Base-by-base conservation (phyloP, 2,329 filamentous ascomycete species). In the Penicillium paneum region DNA sequence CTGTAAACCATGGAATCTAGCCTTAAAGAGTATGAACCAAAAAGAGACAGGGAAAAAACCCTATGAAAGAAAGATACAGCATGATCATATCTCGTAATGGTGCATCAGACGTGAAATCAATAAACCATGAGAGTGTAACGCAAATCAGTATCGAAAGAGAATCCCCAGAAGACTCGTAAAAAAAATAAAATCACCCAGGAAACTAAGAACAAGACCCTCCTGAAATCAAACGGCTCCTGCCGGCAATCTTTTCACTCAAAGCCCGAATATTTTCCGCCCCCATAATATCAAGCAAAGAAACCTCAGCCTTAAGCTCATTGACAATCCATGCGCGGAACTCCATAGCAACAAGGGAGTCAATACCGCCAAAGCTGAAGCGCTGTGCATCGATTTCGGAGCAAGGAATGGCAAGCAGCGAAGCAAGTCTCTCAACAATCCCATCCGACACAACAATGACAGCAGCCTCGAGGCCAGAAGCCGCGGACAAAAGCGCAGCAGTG, bases 261-360 rank as follows among this genome's bases (percentile, higher is more conserved):
- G 52, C 32, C n/a, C 34, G 47, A 19, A 64, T 58, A 39, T 57
- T 64, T 40, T 57, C 57, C 4, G 62, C 57, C 0, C 62, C 60
- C 59, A 64, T 63, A 13, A 64, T 58, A 46, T 64, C 62, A 39
- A 64, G 26, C 43, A 64, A 48, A 7, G 62, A 63, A 11, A 63
- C 50, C 15, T 70, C 67, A 1, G 67, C 64, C 31, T 57, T 57
- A 15, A 69, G 49, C 24, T 67, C 64, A 26, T 66, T 69, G 8
- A 61, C 56, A 13, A 69, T 59, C 68, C 67, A 70, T 1, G 58
- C 67, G 15, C 62, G 57, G 38, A 70, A 70, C 43, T 69, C 68
- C 61, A 70, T 67, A 5, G 66, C 64, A 19, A 70, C 61, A 12
- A 70, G 59, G 3, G 65, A 68, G 34, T 70, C 67, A 38, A 70